These are phyloP conservation scores for Tremella mesenterica DNA, from an alignment of 768 basidiomycete species.

Conservation along the genomic window DNA sequence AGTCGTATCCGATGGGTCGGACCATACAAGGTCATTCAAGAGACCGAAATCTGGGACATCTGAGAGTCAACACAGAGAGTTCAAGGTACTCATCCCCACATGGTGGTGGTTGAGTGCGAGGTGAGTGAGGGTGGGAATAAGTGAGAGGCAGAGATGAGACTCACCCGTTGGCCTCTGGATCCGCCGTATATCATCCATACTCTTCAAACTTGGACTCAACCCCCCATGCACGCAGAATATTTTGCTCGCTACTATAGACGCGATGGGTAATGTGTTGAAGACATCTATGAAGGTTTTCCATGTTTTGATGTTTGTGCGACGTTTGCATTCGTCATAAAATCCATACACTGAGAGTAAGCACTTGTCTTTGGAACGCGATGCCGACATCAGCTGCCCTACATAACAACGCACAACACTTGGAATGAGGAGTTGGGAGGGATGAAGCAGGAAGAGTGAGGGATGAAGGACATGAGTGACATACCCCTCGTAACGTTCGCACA, in stretches of 20 bases:
- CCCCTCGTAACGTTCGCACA: constrained; percentile 98
- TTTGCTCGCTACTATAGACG: constrained; percentile 96
- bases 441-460: background rate
- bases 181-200: constrained; percentile 96
- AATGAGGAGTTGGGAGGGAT: background rate
- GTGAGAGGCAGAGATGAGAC: too few relatives aligned
- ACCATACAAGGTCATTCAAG: constrained; percentile 94
- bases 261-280: constrained; percentile 97
- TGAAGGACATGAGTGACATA: constrained; percentile 45
- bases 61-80: constrained; percentile 5
- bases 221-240: constrained; percentile 99
- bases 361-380: background rate
- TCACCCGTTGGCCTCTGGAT: constrained; percentile 80
- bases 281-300: constrained; percentile 99
- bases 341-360: constrained; percentile 84
- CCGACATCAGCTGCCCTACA: background rate
- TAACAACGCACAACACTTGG: background rate
- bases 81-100: too few relatives aligned
- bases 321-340: constrained; percentile 99
- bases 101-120: background rate
- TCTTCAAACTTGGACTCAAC: constrained; percentile 54
- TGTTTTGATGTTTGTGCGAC: constrained; percentile 97
- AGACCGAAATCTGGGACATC: constrained; percentile 98
- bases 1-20: constrained; percentile 94
- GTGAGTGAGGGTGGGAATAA: background rate